Conservation (phyloP, 176 grass and related monocot genomes). For the Hyparrhenia diplandra region DNA sequence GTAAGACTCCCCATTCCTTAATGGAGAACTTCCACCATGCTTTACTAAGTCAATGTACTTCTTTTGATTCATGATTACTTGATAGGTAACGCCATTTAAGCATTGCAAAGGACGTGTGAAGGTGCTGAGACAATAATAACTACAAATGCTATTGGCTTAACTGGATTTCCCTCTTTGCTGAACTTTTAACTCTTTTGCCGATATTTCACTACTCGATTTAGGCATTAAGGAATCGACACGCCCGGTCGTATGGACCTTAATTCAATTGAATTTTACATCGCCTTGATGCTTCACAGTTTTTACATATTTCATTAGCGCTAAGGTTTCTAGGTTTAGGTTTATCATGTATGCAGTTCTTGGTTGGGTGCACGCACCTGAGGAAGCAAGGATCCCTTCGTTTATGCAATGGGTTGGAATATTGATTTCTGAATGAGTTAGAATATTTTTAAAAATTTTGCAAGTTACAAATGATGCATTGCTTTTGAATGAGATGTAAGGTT, state of each 20-base stretch:
- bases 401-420: slow-evolving; percentile 16
- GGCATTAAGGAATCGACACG: slow-evolving; percentile 63
- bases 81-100: slow-evolving; percentile 18
- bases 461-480: too few relatives aligned
- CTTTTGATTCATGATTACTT: neutral
- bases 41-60: neutral
- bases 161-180: neutral
- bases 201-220: slow-evolving; percentile 80
- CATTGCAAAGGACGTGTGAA: slow-evolving; percentile 72
- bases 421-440: too few relatives aligned
- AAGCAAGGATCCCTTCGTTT: slow-evolving; percentile 44
- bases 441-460: too few relatives aligned
- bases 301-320: neutral
- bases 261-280: neutral
- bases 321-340: neutral
- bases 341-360: slow-evolving; percentile 58
- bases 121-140: slow-evolving; percentile 25
- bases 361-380: slow-evolving; percentile 66
- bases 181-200: slow-evolving; percentile 17
- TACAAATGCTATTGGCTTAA: neutral
- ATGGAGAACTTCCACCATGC: neutral
- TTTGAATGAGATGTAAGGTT: too few relatives aligned
- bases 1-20: slow-evolving; percentile 32
- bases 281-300: neutral
- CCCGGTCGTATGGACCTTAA: slow-evolving; percentile 59